Evolutionary conservation across 2,329 filamentous ascomycete species (phyloP), one percentile per base, ranked within the genome.

Genomic region (Leptographium procerum): DNA sequence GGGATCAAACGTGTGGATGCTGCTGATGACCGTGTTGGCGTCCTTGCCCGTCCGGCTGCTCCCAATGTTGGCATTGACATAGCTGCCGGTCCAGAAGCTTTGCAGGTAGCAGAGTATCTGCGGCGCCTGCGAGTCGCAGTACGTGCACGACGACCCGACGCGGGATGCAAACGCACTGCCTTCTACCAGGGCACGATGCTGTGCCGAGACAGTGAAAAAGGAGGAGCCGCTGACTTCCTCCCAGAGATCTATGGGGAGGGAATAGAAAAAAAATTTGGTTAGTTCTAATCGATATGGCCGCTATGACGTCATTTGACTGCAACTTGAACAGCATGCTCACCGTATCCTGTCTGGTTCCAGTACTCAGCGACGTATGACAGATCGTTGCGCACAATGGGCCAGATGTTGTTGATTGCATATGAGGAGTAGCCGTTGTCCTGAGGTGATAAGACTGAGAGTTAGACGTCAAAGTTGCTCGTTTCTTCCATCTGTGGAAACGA

Each of bases 381-480:
- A 65, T 94, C 89, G 64, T 91, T 92, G 53, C 78, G 76, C 52
- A 91, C 81, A 56, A 92, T 75, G 2, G 88, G 88, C 87, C 87
- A 91, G 50, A 88, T 73, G 51, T 80, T 76, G 52, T 73, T 69
- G 4, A 70, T 71, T 2, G 81, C 85, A 0, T 79, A 80, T 2
- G 74, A 74, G 13, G 82, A 73, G 65, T 85, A 83, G 10, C 84
- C 86, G 61, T 64, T 64, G 59, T 88, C 86, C 50, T 73, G 31
- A 16, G 16, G 34, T 40, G n/a, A n/a, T n/a, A n/a, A n/a, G n/a
- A n/a, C n/a, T n/a, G n/a, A n/a, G n/a, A n/a, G n/a, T n/a, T n/a
- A n/a, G n/a, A n/a, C n/a, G n/a, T n/a, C n/a, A n/a, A n/a, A n/a
- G n/a, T n/a, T n/a, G n/a, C n/a, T n/a, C n/a, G n/a, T n/a, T n/a